Base-by-base conservation (phyloP, 129 eudicot genomes). In the Pittosporum tobira region DNA sequence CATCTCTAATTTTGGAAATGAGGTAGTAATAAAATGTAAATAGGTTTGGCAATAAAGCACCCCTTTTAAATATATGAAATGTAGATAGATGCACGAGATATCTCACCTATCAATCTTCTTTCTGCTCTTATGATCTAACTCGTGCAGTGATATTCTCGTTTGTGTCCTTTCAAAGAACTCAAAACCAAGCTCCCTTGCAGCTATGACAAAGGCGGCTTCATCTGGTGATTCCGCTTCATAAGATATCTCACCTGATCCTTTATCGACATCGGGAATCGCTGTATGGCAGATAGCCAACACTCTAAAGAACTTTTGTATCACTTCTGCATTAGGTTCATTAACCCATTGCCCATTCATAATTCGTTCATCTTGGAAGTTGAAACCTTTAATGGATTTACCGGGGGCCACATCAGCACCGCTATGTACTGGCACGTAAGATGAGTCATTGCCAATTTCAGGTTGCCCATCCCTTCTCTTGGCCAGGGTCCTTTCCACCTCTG, bases 201-300 rank as follows among this genome's bases (percentile, higher is more conserved):
- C 94, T 57, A 84, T 84, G 30, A 93, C 99, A 70, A 93, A 93
- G 20, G 99, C 87, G 65, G 99, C 96, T 81, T 93, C 99, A 81
- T 93, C 99, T 5, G 99, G 99, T 49, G 99, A 93, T 64, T 93
- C 99, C 16, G 93, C 99, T 77, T 93, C 99, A 70, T 84, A 93
- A 7, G 75, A 50, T 63, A 87, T 80, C 59, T 87, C 88, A 60
- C 84, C 81, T 8, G 82, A 64, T 54, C 84, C 78, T 60, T 71
- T 55, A 66, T 77, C 53, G 45, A 93, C 91, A 53, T 87, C 96
- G 53, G 99, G 99, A 65, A 93, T 84, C 12, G 88, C 96, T 24
- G 99, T 93, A 72, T 93, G 99, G 70, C 99, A 93, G 27, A 84
- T 66, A 3, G 94, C 96, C 58, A 93, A 75, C 25, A 84, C 99